Conservation (phyloP, 164 flowering plant genomes). For the Liquidambar formosana region DNA sequence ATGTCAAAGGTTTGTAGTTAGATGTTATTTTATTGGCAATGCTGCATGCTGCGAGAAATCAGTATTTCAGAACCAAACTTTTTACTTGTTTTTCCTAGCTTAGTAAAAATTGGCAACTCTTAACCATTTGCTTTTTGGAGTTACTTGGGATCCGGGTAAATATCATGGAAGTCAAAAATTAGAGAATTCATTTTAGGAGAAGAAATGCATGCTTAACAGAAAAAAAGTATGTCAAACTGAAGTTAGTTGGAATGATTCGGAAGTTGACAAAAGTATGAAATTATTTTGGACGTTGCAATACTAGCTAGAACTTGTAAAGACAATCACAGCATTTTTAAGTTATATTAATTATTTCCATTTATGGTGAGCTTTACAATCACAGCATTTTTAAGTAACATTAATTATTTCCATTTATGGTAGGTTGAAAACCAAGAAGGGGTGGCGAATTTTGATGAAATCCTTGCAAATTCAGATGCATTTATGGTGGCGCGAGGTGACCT, state of each 20-base stretch:
- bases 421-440: conserved; percentile 96
- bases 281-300: background rate
- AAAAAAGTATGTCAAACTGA: too few relatives aligned
- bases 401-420: conserved; percentile 28
- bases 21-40: background rate
- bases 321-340: background rate
- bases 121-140: background rate
- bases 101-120: background rate
- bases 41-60: background rate
- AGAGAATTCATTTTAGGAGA: too few relatives aligned
- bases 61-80: background rate
- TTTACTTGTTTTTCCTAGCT: background rate
- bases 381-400: background rate
- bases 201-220: too few relatives aligned
- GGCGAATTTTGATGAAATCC: conserved; percentile 85
- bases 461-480: conserved; percentile 80
- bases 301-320: background rate
- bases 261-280: background rate
- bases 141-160: too few relatives aligned
- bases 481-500: conserved; percentile 85
- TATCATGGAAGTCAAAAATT: too few relatives aligned
- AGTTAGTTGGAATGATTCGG: too few relatives aligned
- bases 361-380: too few relatives aligned
- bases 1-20: conserved; percentile 57
- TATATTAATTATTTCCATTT: background rate